A percentile compares a stretch with the other conserved stretches of the same genome.
phyloP scores from a whole-genome alignment of 176 grass and related monocot genomes.

The Cenchrus americanus region DNA sequence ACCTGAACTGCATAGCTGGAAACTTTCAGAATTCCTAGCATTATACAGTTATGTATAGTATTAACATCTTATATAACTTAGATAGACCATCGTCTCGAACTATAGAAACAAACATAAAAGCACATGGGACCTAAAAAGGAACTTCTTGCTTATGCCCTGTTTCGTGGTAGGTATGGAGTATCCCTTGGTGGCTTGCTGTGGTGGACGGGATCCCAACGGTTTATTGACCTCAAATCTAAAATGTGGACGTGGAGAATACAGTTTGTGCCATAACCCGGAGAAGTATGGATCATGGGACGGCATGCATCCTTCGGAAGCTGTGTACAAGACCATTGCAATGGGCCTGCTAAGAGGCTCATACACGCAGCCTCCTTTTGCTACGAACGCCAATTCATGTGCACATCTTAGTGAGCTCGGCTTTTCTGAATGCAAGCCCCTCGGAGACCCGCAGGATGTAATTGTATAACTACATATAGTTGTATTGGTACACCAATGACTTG shows the following conservation, averaged over 20 bases:
- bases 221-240: neutral
- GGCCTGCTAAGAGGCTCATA: constrained; percentile 49
- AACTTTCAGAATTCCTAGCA: no score
- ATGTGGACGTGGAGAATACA: constrained; percentile 43
- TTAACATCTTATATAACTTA: no score
- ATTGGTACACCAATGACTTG: neutral
- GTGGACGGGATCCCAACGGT: constrained; percentile 42
- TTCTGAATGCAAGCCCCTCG: constrained; percentile 22
- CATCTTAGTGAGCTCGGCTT: neutral
- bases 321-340: constrained; percentile 53
- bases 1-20: no score
- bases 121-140: neutral
- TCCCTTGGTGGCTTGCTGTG: constrained; percentile 65
- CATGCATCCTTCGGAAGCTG: constrained; percentile 49
- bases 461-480: neutral
- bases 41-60: no score
- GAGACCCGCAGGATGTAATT: neutral
- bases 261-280: constrained; percentile 48
- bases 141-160: neutral
- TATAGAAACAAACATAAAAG: no score
- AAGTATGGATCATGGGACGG: constrained; percentile 74
- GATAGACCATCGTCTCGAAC: no score
- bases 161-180: constrained; percentile 49
- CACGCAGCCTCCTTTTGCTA: constrained; percentile 37
- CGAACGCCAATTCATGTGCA: constrained; percentile 15